These are phyloP conservation scores for Papiliotrema terrestris DNA, from an alignment of 1,284 basidiomycete genomes.

Conservation along the genomic window DNA sequence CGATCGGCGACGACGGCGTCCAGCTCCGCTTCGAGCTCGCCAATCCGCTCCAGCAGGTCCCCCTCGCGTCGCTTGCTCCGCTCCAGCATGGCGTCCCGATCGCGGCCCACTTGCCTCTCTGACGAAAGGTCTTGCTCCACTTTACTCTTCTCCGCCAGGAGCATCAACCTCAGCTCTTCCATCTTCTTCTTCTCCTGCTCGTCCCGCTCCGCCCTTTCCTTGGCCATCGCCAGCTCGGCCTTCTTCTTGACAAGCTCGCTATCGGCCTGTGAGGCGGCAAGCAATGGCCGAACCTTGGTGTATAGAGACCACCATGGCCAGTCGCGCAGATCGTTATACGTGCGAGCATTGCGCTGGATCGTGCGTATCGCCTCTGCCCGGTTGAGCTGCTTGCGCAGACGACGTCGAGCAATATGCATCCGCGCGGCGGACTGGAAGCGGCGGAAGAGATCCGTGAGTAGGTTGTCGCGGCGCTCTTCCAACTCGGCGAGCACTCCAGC, in stretches of 20 bases:
- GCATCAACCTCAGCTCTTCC: conserved; percentile 69
- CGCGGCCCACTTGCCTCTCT: conserved; percentile 72
- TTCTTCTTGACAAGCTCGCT: conserved; percentile 89
- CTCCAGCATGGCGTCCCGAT: conserved; percentile 82
- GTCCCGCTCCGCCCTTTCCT: conserved; percentile 82
- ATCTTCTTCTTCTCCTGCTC: conserved; percentile 72
- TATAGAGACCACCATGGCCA: conserved; percentile 99
- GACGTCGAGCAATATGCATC: conserved; percentile 79
- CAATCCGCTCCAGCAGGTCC: conserved; percentile 80
- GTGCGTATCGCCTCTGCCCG: conserved; percentile 86
- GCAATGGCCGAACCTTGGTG: conserved; percentile 87
- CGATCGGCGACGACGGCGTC: conserved; percentile 82
- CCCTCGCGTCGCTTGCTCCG: conserved; percentile 79
- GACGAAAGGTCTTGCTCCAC: conserved; percentile 77
- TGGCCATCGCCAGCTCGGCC: conserved; percentile 73
- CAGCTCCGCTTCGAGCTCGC: conserved; percentile 74
- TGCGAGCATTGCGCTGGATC: conserved; percentile 88
- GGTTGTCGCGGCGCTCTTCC: conserved; percentile 84
- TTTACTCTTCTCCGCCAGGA: conserved; percentile 76
- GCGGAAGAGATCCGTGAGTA: conserved; percentile 86
- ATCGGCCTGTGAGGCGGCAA: conserved; percentile 88
- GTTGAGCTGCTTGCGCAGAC: conserved; percentile 93
- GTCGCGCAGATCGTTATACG: conserved; percentile 82
- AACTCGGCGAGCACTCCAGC: conserved; percentile 97
- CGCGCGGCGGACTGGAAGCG: conserved; percentile 80